These are phyloP conservation scores for Gossypium raimondii DNA, from an alignment of 345 rosid species.

Conservation along the genomic window DNA sequence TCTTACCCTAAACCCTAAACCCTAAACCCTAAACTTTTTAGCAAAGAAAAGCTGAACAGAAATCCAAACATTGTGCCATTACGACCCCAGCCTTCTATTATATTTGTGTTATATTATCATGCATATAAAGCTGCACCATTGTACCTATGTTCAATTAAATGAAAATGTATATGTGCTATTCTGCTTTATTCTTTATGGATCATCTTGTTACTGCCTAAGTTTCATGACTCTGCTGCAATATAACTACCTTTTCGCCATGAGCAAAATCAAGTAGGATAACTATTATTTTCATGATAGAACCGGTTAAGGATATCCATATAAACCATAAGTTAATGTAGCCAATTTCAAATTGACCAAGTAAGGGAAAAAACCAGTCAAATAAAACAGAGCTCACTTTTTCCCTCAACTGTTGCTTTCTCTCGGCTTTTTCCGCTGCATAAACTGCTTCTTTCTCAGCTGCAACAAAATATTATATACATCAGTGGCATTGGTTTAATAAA, in stretches of 20 bases:
- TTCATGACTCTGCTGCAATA: neutral
- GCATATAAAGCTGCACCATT: neutral
- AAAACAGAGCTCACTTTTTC: slow-evolving; percentile 58
- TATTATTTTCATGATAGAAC: neutral
- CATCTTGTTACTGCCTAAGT: neutral
- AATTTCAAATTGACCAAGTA: neutral
- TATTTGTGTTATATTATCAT: neutral
- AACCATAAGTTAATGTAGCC: neutral
- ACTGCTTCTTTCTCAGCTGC: slow-evolving; percentile 95
- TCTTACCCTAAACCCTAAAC: neutral
- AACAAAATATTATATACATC: slow-evolving; percentile 19
- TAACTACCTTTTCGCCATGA: neutral
- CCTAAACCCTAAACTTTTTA: neutral
- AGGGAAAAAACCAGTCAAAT: neutral
- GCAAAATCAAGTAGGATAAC: neutral
- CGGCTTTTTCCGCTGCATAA: slow-evolving; percentile 84
- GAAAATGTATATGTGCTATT: neutral
- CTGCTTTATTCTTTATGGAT: neutral
- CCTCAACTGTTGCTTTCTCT: slow-evolving; percentile 76
- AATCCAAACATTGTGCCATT: neutral
- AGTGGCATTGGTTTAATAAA: slow-evolving; percentile 3
- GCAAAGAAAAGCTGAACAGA: neutral
- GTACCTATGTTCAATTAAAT: neutral
- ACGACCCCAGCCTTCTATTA: neutral
- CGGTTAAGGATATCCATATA: neutral